phyloP scores from a whole-genome alignment of 2,329 filamentous ascomycete genomes.

The Fusarium pilosicola region DNA sequence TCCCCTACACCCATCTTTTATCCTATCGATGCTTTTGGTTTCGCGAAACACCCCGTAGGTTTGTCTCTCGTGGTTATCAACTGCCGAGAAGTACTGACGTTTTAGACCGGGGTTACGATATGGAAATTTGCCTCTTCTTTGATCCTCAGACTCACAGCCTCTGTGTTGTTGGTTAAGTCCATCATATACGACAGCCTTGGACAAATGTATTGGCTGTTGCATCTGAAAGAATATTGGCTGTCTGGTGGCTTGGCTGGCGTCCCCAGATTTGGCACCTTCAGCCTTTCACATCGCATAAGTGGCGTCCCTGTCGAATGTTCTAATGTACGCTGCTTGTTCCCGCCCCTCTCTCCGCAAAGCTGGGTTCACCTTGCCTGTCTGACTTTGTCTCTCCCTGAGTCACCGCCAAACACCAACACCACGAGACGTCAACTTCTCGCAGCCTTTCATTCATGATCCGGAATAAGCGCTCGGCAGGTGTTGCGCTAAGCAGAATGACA shows the following conservation, averaged over 20 bases:
- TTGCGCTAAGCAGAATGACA: conserved; percentile 31
- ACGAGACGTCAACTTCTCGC: conserved; percentile 21
- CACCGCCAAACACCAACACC: conserved; percentile 12
- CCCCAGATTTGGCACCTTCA: conserved; percentile 29
- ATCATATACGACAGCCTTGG: conserved; percentile 11
- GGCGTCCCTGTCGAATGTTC: conserved; percentile 35
- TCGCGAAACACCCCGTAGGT: conserved; percentile 13
- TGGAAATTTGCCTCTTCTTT: background rate
- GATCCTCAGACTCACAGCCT: background rate
- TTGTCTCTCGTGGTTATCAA: conserved; percentile 31
- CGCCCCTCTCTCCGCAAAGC: conserved; percentile 28
- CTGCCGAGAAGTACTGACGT: conserved; percentile 30
- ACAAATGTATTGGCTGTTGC: conserved; percentile 15
- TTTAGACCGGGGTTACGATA: background rate
- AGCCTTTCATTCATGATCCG: conserved; percentile 7
- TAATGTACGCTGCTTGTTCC: conserved; percentile 21
- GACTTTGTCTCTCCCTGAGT: conserved; percentile 20
- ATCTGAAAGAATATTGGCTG: conserved; percentile 9
- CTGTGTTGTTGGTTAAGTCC: conserved; percentile 2
- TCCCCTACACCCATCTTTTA: conserved; percentile 27
- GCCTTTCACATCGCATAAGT: conserved; percentile 33
- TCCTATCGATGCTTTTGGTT: conserved; percentile 1
- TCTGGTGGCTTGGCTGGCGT: conserved; percentile 36
- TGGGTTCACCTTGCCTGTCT: conserved; percentile 27
- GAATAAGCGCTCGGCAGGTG: conserved; percentile 35